These are phyloP conservation scores for Backusella sp. DNA, from an alignment of 192 early-diverging fungal species.

Conservation along the genomic window DNA sequence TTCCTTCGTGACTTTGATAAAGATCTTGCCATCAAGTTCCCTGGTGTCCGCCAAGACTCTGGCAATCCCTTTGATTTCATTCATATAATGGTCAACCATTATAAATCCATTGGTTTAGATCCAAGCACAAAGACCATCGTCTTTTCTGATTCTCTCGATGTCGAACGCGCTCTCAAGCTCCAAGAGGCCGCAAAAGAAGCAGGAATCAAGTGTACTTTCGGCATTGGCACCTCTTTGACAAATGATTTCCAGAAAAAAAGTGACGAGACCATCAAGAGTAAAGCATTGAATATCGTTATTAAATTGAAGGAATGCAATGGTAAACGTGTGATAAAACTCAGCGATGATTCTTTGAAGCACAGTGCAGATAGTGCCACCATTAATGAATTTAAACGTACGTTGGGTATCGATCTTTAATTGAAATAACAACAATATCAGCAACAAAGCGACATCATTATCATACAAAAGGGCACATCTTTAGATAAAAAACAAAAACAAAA, in stretches of 20 bases:
- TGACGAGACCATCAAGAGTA: conserved; percentile 34
- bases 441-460: not conserved
- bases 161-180: conserved; percentile 49
- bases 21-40: conserved; percentile 47
- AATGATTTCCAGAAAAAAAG: conserved; percentile 58
- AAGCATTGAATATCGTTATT: conserved; percentile 73
- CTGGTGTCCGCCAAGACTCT: conserved; percentile 72
- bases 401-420: conserved; percentile 30
- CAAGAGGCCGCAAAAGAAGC: conserved; percentile 40
- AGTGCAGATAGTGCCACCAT: conserved; percentile 55
- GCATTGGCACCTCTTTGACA: conserved; percentile 75
- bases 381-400: conserved; percentile 39
- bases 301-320: conserved; percentile 61
- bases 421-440: not conserved
- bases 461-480: not conserved
- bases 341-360: conserved; percentile 64
- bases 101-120: conserved; percentile 54
- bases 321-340: conserved; percentile 65
- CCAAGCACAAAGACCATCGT: conserved; percentile 61
- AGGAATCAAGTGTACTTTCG: conserved; percentile 59
- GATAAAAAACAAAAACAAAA: not conserved
- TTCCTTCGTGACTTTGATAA: conserved; percentile 65
- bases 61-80: conserved; percentile 65
- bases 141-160: conserved; percentile 68
- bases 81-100: conserved; percentile 55